Evolutionary conservation across 2,329 filamentous ascomycete species (phyloP).

Genomic region (Claviceps sp.): DNA sequence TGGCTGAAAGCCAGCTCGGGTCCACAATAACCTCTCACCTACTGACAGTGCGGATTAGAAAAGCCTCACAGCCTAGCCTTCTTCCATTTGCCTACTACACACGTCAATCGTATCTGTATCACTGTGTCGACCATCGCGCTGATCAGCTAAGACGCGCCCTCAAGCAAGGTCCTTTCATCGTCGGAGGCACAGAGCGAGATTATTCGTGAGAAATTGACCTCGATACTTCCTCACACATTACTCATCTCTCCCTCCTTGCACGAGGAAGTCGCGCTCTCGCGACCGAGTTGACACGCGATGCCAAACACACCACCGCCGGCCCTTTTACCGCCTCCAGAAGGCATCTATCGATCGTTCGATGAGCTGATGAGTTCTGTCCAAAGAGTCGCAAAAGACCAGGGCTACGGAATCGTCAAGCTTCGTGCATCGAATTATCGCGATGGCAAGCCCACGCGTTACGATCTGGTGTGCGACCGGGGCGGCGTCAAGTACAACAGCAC

Average conservation of each 20-base stretch:
- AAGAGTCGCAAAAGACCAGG: conserved; percentile 46
- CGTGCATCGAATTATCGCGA: conserved; percentile 51
- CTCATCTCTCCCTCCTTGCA: conserved; percentile 6
- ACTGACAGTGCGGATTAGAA: conserved; percentile 30
- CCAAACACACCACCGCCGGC: conserved; percentile 32
- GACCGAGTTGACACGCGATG: conserved; percentile 24
- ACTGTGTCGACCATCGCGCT: background rate
- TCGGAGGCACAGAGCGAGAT: background rate
- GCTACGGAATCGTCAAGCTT: conserved; percentile 49
- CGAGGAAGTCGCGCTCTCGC: conserved; percentile 15
- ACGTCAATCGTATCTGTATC: conserved; percentile 1
- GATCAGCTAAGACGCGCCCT: background rate
- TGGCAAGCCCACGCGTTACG: conserved; percentile 47
- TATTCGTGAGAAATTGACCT: background rate
- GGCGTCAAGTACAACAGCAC: conserved; percentile 53
- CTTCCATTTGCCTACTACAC: conserved; percentile 10
- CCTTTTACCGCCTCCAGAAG: conserved; percentile 43
- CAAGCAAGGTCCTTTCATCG: background rate
- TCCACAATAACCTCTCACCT: background rate
- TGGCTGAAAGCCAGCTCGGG: conserved; percentile 8
- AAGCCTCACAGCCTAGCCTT: conserved; percentile 26
- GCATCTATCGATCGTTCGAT: conserved; percentile 46
- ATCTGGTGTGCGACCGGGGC: conserved; percentile 48
- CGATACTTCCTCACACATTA: background rate
- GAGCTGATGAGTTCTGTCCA: conserved; percentile 45